Conservation (phyloP, 306 rosid species). For the Gastrolobium villosum region DNA sequence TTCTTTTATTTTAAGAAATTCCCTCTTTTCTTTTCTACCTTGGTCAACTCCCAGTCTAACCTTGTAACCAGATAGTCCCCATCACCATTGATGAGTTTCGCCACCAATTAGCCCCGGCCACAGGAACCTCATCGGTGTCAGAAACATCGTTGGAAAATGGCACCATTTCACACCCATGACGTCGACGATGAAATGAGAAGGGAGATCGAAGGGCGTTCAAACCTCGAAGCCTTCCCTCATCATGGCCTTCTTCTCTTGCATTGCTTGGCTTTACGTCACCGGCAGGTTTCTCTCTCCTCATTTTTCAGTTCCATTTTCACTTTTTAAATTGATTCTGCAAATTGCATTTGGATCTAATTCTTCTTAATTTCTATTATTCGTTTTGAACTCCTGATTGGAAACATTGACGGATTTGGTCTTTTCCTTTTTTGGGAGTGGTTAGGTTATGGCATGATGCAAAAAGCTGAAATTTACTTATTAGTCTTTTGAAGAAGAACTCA, state of each 20-base stretch:
- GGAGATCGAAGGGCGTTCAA: slow-evolving; percentile 78
- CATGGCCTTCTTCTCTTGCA: slow-evolving; percentile 89
- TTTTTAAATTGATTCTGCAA: slow-evolving; percentile 12
- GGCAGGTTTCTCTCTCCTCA: slow-evolving; percentile 64
- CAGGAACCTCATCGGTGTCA: too few relatives aligned
- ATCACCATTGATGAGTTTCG: too few relatives aligned
- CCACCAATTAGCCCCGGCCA: too few relatives aligned
- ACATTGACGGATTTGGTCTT: background rate
- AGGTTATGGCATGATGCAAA: slow-evolving; percentile 99
- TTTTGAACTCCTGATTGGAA: slow-evolving; percentile 33
- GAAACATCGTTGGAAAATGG: too few relatives aligned
- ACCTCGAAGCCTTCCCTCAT: slow-evolving; percentile 81
- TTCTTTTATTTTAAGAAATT: too few relatives aligned
- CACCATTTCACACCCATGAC: slow-evolving; percentile 54
- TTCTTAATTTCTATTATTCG: background rate
- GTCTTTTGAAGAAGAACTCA: slow-evolving; percentile 70
- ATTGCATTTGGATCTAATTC: slow-evolving; percentile 40
- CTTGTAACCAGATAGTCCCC: too few relatives aligned
- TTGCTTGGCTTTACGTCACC: slow-evolving; percentile 99
- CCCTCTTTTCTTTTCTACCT: too few relatives aligned
- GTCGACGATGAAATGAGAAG: slow-evolving; percentile 69
- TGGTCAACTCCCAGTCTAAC: too few relatives aligned
- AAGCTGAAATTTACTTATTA: slow-evolving; percentile 74
- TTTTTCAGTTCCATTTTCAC: background rate
- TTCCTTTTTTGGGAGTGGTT: slow-evolving; percentile 31